phyloP scores from a whole-genome alignment of 768 basidiomycete species.

The Amylocystis lapponica region DNA sequence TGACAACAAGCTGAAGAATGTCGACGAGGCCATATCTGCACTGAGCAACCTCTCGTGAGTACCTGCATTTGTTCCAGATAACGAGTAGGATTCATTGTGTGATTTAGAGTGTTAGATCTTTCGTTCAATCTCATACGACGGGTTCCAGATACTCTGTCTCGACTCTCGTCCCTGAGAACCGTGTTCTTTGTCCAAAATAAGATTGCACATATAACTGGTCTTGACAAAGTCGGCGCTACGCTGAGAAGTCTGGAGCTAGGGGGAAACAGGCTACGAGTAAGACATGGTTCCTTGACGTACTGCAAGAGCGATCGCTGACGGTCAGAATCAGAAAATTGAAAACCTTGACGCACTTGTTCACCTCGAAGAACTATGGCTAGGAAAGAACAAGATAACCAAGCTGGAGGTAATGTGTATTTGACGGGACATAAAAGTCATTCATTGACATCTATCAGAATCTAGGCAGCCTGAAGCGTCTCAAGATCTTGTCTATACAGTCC shows the following conservation, averaged over 20 bases:
- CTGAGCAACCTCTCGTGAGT: slow-evolving; percentile 53
- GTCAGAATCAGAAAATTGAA: slow-evolving; percentile 71
- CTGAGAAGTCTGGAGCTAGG: slow-evolving; percentile 87
- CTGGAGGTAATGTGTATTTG: slow-evolving; percentile 55
- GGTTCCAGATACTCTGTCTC: slow-evolving; percentile 54
- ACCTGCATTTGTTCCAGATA: neutral
- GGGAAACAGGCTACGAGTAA: slow-evolving; percentile 84
- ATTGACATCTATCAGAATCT: slow-evolving; percentile 51
- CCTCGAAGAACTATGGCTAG: slow-evolving; percentile 92
- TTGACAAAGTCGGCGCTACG: slow-evolving; percentile 47
- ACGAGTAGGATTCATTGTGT: neutral
- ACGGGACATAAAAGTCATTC: neutral
- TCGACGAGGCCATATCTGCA: slow-evolving; percentile 61
- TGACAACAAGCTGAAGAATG: slow-evolving; percentile 84
- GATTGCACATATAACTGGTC: slow-evolving; percentile 71
- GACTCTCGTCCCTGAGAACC: slow-evolving; percentile 59
- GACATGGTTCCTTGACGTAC: slow-evolving; percentile 20
- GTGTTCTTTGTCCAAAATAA: slow-evolving; percentile 97
- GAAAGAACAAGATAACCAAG: slow-evolving; percentile 93
- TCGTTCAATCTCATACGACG: slow-evolving; percentile 88
- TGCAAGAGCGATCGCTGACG: neutral
- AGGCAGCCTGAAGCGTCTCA: slow-evolving; percentile 60
- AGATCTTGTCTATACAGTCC: slow-evolving; percentile 86
- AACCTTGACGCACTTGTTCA: slow-evolving; percentile 74
- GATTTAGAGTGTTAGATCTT: slow-evolving; percentile 71